Conservation (phyloP, 768 basidiomycete species). For the Podaxis sp. region DNA sequence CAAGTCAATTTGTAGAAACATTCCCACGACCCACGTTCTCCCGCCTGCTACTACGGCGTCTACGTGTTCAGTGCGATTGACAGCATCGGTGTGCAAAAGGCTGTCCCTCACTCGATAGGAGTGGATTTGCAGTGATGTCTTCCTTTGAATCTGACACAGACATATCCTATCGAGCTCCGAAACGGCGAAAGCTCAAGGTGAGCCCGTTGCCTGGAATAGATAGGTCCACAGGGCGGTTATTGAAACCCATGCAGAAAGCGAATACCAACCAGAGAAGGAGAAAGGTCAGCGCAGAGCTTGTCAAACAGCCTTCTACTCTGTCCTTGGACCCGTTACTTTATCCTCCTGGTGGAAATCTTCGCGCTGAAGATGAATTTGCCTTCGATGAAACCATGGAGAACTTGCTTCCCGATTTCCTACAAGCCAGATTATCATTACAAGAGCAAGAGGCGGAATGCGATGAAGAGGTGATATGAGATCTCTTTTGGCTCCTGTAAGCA, state of each 20-base stretch:
- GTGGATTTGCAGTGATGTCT: background rate
- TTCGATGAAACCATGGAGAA: conserved; percentile 33
- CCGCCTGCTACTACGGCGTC: too few species aligned
- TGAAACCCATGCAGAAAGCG: background rate
- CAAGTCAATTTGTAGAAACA: background rate
- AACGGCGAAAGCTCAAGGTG: conserved; percentile 12
- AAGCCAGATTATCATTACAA: conserved; percentile 24
- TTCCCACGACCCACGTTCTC: background rate
- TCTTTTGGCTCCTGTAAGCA: background rate
- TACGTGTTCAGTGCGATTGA: background rate
- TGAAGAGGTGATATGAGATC: conserved; percentile 22
- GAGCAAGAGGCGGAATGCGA: conserved; percentile 23
- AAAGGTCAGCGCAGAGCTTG: background rate
- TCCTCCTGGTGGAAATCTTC: conserved; percentile 20
- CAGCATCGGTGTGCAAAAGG: background rate
- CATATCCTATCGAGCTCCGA: background rate
- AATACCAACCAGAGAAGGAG: background rate
- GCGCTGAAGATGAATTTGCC: conserved; percentile 19
- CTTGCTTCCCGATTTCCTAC: conserved; percentile 28
- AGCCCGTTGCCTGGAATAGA: background rate
- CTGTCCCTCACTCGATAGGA: background rate
- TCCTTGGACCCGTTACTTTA: conserved; percentile 21
- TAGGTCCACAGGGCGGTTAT: background rate
- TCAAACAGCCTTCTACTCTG: background rate
- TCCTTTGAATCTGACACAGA: conserved; percentile 9